Evolutionary conservation across 1,284 basidiomycete species (phyloP).

Genomic region (Moniliella sp.): DNA sequence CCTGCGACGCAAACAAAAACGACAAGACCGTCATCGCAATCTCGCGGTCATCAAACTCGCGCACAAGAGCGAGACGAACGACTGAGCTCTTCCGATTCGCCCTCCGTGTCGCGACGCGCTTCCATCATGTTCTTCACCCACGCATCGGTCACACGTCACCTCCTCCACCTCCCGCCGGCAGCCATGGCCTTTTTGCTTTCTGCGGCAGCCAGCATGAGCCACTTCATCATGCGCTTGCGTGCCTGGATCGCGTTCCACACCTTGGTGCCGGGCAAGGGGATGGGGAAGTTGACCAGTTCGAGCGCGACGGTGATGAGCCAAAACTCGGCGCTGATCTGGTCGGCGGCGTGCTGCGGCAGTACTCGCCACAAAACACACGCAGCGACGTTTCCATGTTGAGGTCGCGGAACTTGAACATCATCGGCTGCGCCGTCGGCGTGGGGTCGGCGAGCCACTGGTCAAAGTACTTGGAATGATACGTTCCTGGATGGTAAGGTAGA

Average conservation of each 20-base stretch:
- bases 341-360: conserved; percentile 60
- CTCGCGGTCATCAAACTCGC: conserved; percentile 76
- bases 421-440: conserved; percentile 24
- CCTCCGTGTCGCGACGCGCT: conserved; percentile 39
- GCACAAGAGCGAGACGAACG: conserved; percentile 37
- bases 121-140: conserved; percentile 58
- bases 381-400: conserved; percentile 96
- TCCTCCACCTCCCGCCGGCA: conserved; percentile 55
- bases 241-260: conserved; percentile 83
- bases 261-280: conserved; percentile 60
- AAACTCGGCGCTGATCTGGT: conserved; percentile 74
- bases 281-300: conserved; percentile 93
- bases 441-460: conserved; percentile 33
- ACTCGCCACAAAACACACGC: conserved; percentile 73
- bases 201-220: conserved; percentile 58
- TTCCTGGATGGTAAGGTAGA: conserved; percentile 74
- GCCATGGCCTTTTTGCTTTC: conserved; percentile 67
- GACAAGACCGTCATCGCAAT: conserved; percentile 80
- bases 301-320: conserved; percentile 86
- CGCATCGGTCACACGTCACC: conserved; percentile 73
- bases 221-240: conserved; percentile 65
- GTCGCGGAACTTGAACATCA: conserved; percentile 76
- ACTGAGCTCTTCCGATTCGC: conserved; percentile 35
- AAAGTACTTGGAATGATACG: conserved; percentile 57
- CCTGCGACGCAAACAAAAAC: conserved; percentile 95